Evolutionary conservation across 345 rosid genomes (phyloP).

Genomic region (Angophora floribunda): DNA sequence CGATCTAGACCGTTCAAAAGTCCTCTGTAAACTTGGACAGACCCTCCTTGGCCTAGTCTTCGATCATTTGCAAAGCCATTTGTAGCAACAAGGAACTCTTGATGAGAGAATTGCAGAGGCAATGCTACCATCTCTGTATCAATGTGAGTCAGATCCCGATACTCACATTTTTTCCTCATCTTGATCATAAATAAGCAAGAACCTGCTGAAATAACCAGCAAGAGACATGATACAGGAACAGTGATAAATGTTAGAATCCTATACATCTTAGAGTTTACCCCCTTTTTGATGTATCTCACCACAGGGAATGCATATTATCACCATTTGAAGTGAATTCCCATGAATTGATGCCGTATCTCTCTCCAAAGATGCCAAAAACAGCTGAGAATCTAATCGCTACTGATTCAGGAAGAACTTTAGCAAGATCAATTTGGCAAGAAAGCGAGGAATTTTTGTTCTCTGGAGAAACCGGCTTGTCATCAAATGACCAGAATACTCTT

Average conservation of each 20-base stretch:
- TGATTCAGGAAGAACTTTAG: too few relatives aligned
- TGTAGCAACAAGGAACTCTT: background rate
- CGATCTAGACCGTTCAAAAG: background rate
- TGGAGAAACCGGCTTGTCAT: background rate
- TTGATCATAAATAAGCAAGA: background rate
- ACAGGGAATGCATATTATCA: background rate
- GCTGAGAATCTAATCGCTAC: too few relatives aligned
- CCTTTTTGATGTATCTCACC: background rate
- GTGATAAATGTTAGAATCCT: background rate
- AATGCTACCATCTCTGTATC: background rate
- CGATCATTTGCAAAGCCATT: background rate
- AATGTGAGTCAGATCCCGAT: background rate
- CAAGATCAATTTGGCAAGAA: background rate
- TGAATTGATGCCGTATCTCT: too few relatives aligned
- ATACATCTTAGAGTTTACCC: background rate
- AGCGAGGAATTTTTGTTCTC: background rate
- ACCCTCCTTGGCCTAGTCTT: background rate
- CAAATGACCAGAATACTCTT: background rate
- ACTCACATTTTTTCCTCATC: background rate
- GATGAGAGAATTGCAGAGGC: background rate
- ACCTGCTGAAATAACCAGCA: background rate
- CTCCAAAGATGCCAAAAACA: accelerated
- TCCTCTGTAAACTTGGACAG: background rate
- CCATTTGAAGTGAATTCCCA: too few relatives aligned
- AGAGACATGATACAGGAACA: background rate